Evolutionary conservation across 306 rosid species (phyloP).

Genomic region (Vicia faba): DNA sequence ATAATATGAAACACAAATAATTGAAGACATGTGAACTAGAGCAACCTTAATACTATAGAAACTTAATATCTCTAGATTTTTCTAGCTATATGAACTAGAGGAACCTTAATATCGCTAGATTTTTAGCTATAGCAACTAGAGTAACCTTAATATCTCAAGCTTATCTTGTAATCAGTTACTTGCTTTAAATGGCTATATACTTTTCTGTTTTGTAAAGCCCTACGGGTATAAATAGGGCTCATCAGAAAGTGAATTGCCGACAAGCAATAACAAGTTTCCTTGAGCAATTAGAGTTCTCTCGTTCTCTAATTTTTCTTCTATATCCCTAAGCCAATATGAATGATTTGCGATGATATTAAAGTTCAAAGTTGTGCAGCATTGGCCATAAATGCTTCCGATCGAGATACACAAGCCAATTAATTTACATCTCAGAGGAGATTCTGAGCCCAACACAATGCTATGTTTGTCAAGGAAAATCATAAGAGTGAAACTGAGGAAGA

Average conservation of each 20-base stretch:
- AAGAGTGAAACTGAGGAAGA: too few relatives aligned
- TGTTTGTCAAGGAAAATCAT: conserved; percentile 21
- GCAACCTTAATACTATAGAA: background rate
- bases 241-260: background rate
- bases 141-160: background rate
- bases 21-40: background rate
- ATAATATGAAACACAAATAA: background rate
- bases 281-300: background rate
- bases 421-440: conserved; percentile 25
- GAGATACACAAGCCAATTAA: conserved; percentile 21
- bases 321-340: background rate
- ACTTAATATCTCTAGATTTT: conserved; percentile 3
- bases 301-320: background rate
- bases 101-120: background rate
- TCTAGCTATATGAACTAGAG: background rate
- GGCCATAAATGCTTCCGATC: conserved; percentile 25
- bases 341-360: background rate
- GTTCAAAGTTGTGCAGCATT: conserved; percentile 5
- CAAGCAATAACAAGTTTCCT: background rate
- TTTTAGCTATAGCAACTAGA: background rate
- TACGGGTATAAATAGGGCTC: background rate
- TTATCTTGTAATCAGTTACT: background rate
- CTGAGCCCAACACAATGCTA: conserved; percentile 26
- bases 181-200: background rate
- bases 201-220: background rate